Evolutionary conservation across 495 filamentous ascomycete genomes (phyloP).

Genomic region (Podospora pseudoanserina): DNA sequence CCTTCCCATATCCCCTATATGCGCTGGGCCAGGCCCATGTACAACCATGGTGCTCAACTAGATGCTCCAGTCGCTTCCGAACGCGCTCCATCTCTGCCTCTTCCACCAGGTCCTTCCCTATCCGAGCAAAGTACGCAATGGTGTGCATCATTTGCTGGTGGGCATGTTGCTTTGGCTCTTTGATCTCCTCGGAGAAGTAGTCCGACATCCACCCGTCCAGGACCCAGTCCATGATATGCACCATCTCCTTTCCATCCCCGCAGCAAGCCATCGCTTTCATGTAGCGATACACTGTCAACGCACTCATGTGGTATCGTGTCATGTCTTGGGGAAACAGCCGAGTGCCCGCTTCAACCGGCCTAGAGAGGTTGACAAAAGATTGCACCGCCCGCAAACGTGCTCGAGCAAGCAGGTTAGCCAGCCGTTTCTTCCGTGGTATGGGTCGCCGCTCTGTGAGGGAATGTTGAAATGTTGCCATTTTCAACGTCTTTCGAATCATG

Average conservation of each 20-base stretch:
- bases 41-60: slow-evolving; percentile 18
- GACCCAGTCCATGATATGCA: slow-evolving; percentile 39
- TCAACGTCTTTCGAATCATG: slow-evolving; percentile 24
- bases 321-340: background rate
- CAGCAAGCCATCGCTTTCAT: slow-evolving; percentile 39
- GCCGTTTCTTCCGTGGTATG: slow-evolving; percentile 11
- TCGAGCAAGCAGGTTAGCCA: background rate
- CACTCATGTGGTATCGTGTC: slow-evolving; percentile 26
- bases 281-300: slow-evolving; percentile 34
- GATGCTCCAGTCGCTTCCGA: slow-evolving; percentile 20
- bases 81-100: slow-evolving; percentile 26
- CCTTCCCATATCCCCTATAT: background rate
- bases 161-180: slow-evolving; percentile 25
- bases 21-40: slow-evolving; percentile 26
- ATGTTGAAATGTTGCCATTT: slow-evolving; percentile 10
- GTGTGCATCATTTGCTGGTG: slow-evolving; percentile 31
- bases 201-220: slow-evolving; percentile 31
- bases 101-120: slow-evolving; percentile 26
- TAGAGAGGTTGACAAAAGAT: background rate
- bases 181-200: slow-evolving; percentile 34
- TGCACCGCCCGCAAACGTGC: background rate
- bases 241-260: slow-evolving; percentile 35
- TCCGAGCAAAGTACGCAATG: slow-evolving; percentile 34
- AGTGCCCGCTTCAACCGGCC: background rate
- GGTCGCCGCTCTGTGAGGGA: background rate